Conservation (phyloP, 2,329 filamentous ascomycete genomes). For the Apiospora kogelbergensis region DNA sequence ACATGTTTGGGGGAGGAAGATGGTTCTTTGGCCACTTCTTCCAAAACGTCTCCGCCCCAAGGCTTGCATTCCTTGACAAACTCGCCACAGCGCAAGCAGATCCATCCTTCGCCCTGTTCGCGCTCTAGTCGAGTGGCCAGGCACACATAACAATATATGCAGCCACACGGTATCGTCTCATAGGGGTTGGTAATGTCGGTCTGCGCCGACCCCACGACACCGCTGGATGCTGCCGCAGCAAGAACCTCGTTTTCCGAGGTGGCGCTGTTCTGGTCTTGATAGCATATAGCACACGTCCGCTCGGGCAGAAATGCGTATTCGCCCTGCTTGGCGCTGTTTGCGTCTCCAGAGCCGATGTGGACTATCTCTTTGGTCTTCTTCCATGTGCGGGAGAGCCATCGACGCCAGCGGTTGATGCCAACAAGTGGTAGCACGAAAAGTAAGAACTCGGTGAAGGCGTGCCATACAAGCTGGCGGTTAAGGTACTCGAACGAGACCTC, state of each 20-base stretch:
- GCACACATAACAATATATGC: conserved; percentile 95
- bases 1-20: conserved; percentile 53
- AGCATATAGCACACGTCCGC: conserved; percentile 94
- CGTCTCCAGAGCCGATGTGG: conserved; percentile 45
- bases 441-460: conserved; percentile 99
- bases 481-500: conserved; percentile 98
- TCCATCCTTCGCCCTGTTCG: conserved; percentile 93
- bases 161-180: conserved; percentile 83
- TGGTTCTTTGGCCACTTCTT: conserved; percentile 43
- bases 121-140: conserved; percentile 85
- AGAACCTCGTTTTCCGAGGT: conserved; percentile 75
- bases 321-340: conserved; percentile 59
- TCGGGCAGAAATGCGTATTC: conserved; percentile 87
- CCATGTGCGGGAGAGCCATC: conserved; percentile 88
- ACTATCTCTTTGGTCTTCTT: conserved; percentile 72
- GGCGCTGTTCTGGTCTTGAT: conserved; percentile 83
- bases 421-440: conserved; percentile 96
- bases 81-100: conserved; percentile 85
- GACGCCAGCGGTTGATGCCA: conserved; percentile 87
- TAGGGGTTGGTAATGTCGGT: conserved; percentile 98
- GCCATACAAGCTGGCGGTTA: conserved; percentile 97
- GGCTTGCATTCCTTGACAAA: conserved; percentile 82
- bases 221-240: conserved; percentile 67
- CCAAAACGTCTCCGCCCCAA: conserved; percentile 87
- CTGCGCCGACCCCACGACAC: conserved; percentile 82